A percentile compares a stretch with the other conserved stretches of the same genome.
These are phyloP conservation scores for Sodiomyces alkalinus DNA, from an alignment of 2,329 filamentous ascomycete genomes.

Conservation along the genomic window DNA sequence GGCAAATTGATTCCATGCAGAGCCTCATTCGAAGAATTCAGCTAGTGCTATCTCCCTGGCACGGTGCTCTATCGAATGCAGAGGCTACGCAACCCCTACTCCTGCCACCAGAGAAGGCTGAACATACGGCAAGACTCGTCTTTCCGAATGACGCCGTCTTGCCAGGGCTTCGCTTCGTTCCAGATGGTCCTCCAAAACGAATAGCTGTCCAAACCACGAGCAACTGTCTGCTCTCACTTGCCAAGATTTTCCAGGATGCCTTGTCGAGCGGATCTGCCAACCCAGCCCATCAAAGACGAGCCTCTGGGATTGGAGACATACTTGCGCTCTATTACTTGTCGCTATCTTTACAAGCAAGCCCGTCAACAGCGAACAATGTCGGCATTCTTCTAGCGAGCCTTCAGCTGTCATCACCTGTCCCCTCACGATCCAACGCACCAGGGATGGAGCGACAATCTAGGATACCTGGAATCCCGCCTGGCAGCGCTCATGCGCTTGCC, in stretches of 20 bases:
- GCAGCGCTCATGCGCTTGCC: slow-evolving; percentile 76
- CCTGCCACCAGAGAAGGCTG: slow-evolving; percentile 67
- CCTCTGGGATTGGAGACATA: slow-evolving; percentile 77
- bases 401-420: slow-evolving; percentile 44
- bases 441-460: slow-evolving; percentile 14
- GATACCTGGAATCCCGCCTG: slow-evolving; percentile 68
- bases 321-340: slow-evolving; percentile 91
- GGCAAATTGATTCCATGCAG: slow-evolving; percentile 53
- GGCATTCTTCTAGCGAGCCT: slow-evolving; percentile 93
- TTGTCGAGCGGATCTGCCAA: slow-evolving; percentile 60
- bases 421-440: slow-evolving; percentile 3
- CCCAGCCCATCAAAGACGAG: slow-evolving; percentile 39
- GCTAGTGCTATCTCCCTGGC: slow-evolving; percentile 40
- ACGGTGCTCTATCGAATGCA: neutral
- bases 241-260: slow-evolving; percentile 94
- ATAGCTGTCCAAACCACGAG: slow-evolving; percentile 86
- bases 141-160: slow-evolving; percentile 64
- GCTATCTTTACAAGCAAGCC: slow-evolving; percentile 83
- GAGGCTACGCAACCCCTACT: slow-evolving; percentile 42
- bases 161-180: slow-evolving; percentile 61
- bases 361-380: slow-evolving; percentile 95
- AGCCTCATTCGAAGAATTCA: slow-evolving; percentile 69
- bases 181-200: slow-evolving; percentile 55
- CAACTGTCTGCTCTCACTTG: slow-evolving; percentile 84
- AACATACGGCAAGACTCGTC: slow-evolving; percentile 67